Percentiles rank a stretch among this genome's conserved stretches.
Evolutionary conservation across 2,329 filamentous ascomycete genomes (phyloP).

Genomic region (Aspergillus unguis): DNA sequence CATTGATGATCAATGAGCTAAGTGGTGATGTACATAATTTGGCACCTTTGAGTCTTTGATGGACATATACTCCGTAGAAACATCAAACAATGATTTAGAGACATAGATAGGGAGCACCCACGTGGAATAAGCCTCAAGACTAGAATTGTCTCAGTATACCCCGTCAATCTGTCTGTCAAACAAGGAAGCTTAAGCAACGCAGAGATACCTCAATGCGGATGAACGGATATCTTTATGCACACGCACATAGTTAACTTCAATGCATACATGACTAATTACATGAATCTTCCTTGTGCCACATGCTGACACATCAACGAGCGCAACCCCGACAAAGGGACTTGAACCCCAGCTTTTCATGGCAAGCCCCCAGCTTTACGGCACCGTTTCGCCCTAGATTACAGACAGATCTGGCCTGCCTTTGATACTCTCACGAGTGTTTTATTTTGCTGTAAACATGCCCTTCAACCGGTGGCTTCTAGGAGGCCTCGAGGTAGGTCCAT

Average conservation of each 20-base stretch:
- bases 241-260: too few relatives aligned
- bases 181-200: neutral
- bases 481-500: slow-evolving; percentile 6
- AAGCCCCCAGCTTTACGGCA: too few relatives aligned
- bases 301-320: too few relatives aligned
- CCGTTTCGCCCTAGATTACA: too few relatives aligned
- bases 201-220: neutral
- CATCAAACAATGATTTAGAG: neutral
- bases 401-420: too few relatives aligned
- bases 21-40: slow-evolving; percentile 7
- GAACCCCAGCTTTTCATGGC: too few relatives aligned
- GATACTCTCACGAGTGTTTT: too few relatives aligned
- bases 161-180: neutral
- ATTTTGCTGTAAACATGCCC: neutral
- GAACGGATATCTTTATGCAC: neutral
- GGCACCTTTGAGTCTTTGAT: neutral
- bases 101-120: neutral
- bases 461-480: neutral
- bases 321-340: too few relatives aligned
- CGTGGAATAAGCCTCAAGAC: neutral
- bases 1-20: neutral
- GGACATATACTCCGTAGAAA: neutral
- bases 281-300: too few relatives aligned
- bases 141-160: neutral
- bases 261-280: too few relatives aligned